These are phyloP conservation scores for Trametes versicolor DNA, from an alignment of 1,284 basidiomycete genomes.

Conservation along the genomic window DNA sequence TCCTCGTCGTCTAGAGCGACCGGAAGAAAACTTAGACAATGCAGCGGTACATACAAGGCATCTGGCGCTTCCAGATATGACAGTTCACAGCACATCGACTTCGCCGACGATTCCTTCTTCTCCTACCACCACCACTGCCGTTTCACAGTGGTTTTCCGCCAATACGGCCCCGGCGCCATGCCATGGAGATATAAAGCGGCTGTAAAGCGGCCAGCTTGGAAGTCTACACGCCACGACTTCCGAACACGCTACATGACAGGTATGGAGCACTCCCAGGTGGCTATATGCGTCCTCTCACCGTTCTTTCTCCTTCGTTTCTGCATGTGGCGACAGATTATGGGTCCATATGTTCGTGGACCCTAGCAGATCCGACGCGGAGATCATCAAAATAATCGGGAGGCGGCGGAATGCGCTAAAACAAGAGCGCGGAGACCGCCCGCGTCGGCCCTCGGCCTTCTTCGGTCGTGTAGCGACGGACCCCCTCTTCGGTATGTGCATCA, in stretches of 20 bases:
- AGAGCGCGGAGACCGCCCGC: neutral
- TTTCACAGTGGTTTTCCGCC: neutral
- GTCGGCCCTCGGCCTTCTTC: constrained; percentile 18
- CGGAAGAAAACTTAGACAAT: neutral
- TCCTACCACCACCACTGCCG: neutral
- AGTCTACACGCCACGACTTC: neutral
- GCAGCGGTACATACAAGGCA: neutral
- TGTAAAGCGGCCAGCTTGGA: neutral
- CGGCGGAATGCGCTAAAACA: constrained; percentile 12
- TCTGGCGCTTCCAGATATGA: neutral
- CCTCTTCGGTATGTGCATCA: constrained; percentile 1
- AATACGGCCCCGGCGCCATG: neutral
- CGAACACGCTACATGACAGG: constrained; percentile 1
- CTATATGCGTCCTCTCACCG: neutral
- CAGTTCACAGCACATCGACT: neutral
- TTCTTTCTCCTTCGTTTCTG: neutral
- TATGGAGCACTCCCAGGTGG: neutral
- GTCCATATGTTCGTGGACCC: constrained; percentile 8
- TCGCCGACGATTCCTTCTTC: neutral
- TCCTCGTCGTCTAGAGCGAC: neutral
- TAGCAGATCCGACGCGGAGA: constrained; percentile 4
- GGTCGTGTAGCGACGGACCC: neutral
- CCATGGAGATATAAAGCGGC: neutral
- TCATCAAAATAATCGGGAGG: constrained; percentile 8
- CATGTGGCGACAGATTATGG: constrained; percentile 1